Percentiles rank a stretch among this genome's conserved stretches.
phyloP scores from a whole-genome alignment of 176 grass and related monocot species.

The Themeda triandra region DNA sequence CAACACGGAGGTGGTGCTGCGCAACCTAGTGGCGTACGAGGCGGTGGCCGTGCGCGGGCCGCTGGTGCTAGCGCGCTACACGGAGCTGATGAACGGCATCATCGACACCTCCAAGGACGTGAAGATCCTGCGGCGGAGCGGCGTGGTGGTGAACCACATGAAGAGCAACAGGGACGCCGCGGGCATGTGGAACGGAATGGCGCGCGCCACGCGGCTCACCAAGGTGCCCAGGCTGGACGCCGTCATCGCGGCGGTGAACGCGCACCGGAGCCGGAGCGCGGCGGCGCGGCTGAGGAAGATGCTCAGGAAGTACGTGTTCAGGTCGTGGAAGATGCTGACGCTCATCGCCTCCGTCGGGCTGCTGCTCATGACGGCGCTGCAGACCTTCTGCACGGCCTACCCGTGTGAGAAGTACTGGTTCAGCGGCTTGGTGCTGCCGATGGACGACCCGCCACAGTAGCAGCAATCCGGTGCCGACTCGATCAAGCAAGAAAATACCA shows the following conservation, averaged over 20 bases:
- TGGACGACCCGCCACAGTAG: not conserved
- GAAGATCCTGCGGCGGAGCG: slow-evolving; percentile 38
- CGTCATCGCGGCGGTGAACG: slow-evolving; percentile 48
- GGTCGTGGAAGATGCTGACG: slow-evolving; percentile 68
- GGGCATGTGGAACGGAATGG: slow-evolving; percentile 65
- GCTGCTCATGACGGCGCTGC: slow-evolving; percentile 55
- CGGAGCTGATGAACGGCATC: slow-evolving; percentile 78
- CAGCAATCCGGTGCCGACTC: not conserved
- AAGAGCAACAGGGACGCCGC: slow-evolving; percentile 55
- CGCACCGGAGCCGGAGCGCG: slow-evolving; percentile 33
- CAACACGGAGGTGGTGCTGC: slow-evolving; percentile 41
- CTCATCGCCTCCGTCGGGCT: slow-evolving; percentile 53
- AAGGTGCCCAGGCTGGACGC: slow-evolving; percentile 54
- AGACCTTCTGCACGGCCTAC: slow-evolving; percentile 67
- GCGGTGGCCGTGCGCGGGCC: slow-evolving; percentile 44
- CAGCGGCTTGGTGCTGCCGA: not conserved
- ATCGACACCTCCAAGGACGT: slow-evolving; percentile 62
- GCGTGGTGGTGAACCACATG: slow-evolving; percentile 55
- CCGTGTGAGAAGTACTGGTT: slow-evolving; percentile 15
- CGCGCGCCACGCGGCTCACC: slow-evolving; percentile 44
- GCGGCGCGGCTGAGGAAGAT: slow-evolving; percentile 34
- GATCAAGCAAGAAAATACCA: too few species aligned
- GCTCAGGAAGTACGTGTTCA: slow-evolving; percentile 64
- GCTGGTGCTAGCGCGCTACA: slow-evolving; percentile 52
- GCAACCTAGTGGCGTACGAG: slow-evolving; percentile 71